Conservation (phyloP, 1,139 yeast genomes). For the Taphrina pruni region DNA sequence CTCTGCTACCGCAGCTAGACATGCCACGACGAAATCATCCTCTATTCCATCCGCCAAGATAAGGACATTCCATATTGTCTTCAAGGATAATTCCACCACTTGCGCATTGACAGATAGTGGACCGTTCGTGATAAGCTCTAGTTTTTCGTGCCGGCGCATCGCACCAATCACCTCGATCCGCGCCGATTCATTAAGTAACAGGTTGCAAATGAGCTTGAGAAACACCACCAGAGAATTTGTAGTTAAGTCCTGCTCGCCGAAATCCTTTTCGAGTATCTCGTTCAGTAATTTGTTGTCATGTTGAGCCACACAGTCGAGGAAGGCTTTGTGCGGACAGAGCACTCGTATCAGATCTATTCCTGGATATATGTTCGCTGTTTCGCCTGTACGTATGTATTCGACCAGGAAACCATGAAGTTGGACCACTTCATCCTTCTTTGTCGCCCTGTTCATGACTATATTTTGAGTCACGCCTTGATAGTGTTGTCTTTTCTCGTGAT, state of each 20-base stretch:
- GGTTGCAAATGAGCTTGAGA: constrained; percentile 27
- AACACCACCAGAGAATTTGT: constrained; percentile 4
- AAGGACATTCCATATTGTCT: constrained; percentile 28
- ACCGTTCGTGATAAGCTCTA: constrained; percentile 13
- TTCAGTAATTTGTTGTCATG: neutral
- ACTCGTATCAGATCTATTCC: constrained; percentile 33
- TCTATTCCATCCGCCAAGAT: constrained; percentile 22
- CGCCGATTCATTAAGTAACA: neutral
- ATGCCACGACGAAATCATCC: constrained; percentile 32
- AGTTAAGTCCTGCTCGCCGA: neutral
- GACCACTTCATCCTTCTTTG: neutral
- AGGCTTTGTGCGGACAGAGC: neutral
- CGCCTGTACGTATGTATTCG: constrained; percentile 10
- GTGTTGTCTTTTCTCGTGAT: neutral
- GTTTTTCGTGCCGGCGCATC: constrained; percentile 5
- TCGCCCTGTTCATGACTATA: neutral
- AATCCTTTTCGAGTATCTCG: neutral
- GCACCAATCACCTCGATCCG: neutral
- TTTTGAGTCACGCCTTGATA: neutral
- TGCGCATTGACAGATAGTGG: neutral
- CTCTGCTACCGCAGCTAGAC: constrained; percentile 31
- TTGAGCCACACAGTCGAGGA: neutral
- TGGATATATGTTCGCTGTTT: constrained; percentile 8
- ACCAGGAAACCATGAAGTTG: constrained; percentile 1
- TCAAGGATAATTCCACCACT: constrained; percentile 20